Percentiles rank a stretch among this genome's conserved stretches.
These are phyloP conservation scores for Mycena epipterygia DNA, from an alignment of 768 basidiomycete species.

Conservation along the genomic window DNA sequence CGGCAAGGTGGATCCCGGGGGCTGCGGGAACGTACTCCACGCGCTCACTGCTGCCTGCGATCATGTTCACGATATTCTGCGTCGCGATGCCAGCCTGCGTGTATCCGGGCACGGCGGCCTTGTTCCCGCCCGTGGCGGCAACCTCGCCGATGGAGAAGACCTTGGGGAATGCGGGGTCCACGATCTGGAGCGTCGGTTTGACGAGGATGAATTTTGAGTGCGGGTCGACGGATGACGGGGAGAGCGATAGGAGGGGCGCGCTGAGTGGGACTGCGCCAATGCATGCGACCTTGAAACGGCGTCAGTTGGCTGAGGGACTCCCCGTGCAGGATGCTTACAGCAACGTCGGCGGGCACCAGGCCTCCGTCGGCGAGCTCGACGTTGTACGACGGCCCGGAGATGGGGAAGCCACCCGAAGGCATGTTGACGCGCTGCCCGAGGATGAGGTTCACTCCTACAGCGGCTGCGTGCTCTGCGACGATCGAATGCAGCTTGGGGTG, in stretches of 20 bases:
- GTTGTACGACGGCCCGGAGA: slow-evolving; percentile 42
- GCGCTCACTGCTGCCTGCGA: slow-evolving; percentile 41
- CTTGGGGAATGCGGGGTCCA: slow-evolving; percentile 44
- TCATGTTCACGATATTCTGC: slow-evolving; percentile 53
- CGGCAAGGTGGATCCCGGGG: slow-evolving; percentile 57
- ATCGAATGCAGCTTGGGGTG: slow-evolving; percentile 51
- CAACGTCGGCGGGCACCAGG: slow-evolving; percentile 52
- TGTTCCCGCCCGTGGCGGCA: slow-evolving; percentile 61
- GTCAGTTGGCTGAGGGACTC: neutral
- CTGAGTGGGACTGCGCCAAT: slow-evolving; percentile 47
- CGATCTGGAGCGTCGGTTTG: slow-evolving; percentile 42
- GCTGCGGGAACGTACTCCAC: slow-evolving; percentile 48
- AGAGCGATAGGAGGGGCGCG: slow-evolving; percentile 36
- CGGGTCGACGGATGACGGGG: slow-evolving; percentile 35
- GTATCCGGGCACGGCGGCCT: slow-evolving; percentile 57
- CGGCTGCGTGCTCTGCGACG: slow-evolving; percentile 45
- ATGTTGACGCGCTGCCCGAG: slow-evolving; percentile 52
- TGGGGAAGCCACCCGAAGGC: slow-evolving; percentile 42
- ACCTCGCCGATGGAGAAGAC: slow-evolving; percentile 64
- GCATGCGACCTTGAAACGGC: slow-evolving; percentile 41
- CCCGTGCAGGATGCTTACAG: slow-evolving; percentile 47
- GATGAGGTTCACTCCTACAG: slow-evolving; percentile 51
- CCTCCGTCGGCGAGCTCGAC: slow-evolving; percentile 54
- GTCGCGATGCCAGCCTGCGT: slow-evolving; percentile 56
- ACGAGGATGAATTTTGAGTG: slow-evolving; percentile 36